Base-by-base conservation (phyloP, 2,329 filamentous ascomycete species). In the Sporothrix phasma region DNA sequence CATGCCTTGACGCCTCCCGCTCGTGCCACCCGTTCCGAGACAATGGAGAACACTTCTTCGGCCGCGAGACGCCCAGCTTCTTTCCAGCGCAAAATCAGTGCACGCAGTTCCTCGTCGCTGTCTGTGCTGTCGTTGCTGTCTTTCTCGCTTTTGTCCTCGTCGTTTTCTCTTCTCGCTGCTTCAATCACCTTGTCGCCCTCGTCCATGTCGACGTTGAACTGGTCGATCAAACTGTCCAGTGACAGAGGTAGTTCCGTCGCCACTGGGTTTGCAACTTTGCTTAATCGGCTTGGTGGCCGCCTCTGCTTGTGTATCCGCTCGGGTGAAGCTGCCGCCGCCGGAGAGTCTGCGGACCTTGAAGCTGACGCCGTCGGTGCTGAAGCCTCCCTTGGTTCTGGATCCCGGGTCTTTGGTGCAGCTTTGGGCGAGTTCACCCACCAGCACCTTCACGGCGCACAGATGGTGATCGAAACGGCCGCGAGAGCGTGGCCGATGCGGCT, bases 391-490 rank as follows among this genome's bases (percentile, higher is more conserved):
- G 34, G 3, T 39, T 65, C 29, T 46, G 2, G 5, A 6, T 37
- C 49, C 15, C n/a, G 7, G 1, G 17, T 13, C 17, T 37, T n/a
- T 4, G 47, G 15, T 31, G 26, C 15, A 7, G 2, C 5, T 34
- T 13, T 61, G 5, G 17, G 26, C 26, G 41, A 47, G 1, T 39
- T 22, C 17, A n/a, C 19, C 6, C 59, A 26, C 8, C 19, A 1
- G 22, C 24, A 19, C 26, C 46, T 3, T 11, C 46, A 31, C 31
- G 15, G n/a, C 13, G 43, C 17, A 67, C 53, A 1, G 46, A 69
- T 2, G 87, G 88, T 53, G 88, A 90, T 68, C 87, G 86, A 76
- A 91, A 91, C 0, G 88, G 88, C 71, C 86, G 88, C 67, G 81
- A 81, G 56, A 90, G 80, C 6, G 81, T 81, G n/a, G 78, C 79